Base-by-base conservation (phyloP, 2,329 filamentous ascomycete genomes). In the Stenocarpella maydis region DNA sequence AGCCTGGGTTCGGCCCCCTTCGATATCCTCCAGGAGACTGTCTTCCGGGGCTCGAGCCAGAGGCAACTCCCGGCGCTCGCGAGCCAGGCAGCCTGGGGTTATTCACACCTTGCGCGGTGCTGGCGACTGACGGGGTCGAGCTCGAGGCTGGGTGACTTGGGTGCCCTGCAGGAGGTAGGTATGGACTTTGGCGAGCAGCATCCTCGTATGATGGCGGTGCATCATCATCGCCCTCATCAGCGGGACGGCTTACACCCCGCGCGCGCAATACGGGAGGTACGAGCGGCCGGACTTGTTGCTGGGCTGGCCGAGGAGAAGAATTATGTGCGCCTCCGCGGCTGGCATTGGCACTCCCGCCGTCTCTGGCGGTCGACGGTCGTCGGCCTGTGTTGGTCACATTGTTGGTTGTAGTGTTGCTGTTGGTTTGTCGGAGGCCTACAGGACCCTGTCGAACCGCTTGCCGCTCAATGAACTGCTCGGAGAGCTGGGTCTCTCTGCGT, bases 401-500 rank as follows among this genome's bases (percentile, higher is more conserved):
- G 49, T 58, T 65, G 17, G 10, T 53, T 19, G 10, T 63, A 7
- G 4, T 63, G 49, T 43, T 70, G 58, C 50, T 65, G 12, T 47
- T 53, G 31, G 61, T 37, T 19, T 67, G 69, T 12, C 69, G 67
- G 6, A 61, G 54, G n/a, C 53, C 67, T 10, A 58, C 54, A 3
- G 69, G 55, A 7, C 69, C 69, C 45, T 60, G 67, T 12, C 63
- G 31, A 28, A 52, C 67, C 7, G 82, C 86, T 76, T 91, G 88
- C 72, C 89, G 88, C 73, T 91, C 88, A 68, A 94, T 92, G 73
- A 86, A 92, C 71, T 90, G 88, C 75, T 92, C 90, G 0, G 90
- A 92, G 1, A 93, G 83, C 69, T 88, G 82, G 67, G 88, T 89
- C 77, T 94, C 90, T n/a, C 88, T 84, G 14, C 85, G 83, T 9